A percentile compares a stretch with the other conserved stretches of the same genome.
These are phyloP conservation scores for Zymoseptoria ardabiliae DNA, from an alignment of 2,329 filamentous ascomycete genomes.

Conservation along the genomic window DNA sequence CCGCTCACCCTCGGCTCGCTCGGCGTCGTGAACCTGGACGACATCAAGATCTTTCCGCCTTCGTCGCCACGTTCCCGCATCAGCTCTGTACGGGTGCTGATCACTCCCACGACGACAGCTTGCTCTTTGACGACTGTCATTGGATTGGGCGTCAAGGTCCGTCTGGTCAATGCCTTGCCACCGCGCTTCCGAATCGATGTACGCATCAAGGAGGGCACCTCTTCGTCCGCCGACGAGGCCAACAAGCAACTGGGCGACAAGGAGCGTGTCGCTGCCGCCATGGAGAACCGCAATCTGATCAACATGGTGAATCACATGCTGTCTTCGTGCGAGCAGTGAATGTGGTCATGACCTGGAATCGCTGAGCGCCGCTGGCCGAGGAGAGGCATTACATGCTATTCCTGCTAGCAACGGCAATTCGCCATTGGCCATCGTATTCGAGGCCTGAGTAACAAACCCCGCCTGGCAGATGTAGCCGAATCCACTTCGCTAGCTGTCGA, in stretches of 20 bases:
- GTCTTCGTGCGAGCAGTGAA: constrained; percentile 29
- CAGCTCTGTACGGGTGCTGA: constrained; percentile 72
- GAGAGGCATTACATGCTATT: constrained; percentile 9
- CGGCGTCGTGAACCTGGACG: constrained; percentile 89
- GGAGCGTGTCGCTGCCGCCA: constrained; percentile 85
- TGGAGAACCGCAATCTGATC: constrained; percentile 88
- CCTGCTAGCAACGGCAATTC: neutral
- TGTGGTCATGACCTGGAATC: neutral
- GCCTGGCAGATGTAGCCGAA: neutral
- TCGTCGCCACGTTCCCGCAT: constrained; percentile 57
- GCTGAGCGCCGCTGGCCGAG: neutral
- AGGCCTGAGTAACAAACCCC: neutral
- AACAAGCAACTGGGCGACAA: constrained; percentile 97
- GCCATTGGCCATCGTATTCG: neutral
- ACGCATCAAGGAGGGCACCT: constrained; percentile 90
- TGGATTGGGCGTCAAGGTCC: constrained; percentile 82
- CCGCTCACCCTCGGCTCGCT: constrained; percentile 88
- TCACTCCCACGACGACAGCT: constrained; percentile 95
- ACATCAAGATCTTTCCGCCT: constrained; percentile 71
- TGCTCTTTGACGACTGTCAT: constrained; percentile 96
- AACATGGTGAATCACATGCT: constrained; percentile 90
- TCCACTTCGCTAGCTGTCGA: constrained; percentile 2
- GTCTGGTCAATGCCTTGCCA: constrained; percentile 82
- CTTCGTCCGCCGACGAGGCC: constrained; percentile 87
- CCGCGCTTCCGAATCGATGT: constrained; percentile 90